phyloP scores from a whole-genome alignment of 2,329 filamentous ascomycete genomes.

The Neofusicoccum kwambonambiense region DNA sequence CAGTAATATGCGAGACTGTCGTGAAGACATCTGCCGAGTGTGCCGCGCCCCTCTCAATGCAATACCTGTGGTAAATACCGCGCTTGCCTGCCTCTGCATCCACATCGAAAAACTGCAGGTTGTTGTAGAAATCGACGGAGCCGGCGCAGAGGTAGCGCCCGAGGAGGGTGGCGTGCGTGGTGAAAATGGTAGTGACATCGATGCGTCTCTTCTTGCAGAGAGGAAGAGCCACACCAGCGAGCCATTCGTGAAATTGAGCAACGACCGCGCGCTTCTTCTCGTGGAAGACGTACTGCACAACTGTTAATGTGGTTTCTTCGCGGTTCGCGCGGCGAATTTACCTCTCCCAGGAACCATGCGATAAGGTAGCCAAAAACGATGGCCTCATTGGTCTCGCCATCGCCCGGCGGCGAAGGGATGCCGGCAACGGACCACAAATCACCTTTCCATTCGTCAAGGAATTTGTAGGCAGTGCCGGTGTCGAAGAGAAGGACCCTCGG shows the following conservation, averaged over 20 bases:
- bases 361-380: constrained; percentile 97
- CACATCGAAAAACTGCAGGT: constrained; percentile 93
- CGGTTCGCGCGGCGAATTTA: constrained; percentile 43
- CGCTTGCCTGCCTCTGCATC: constrained; percentile 96
- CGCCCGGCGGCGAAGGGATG: constrained; percentile 88
- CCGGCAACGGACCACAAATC: constrained; percentile 91
- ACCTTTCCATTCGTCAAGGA: constrained; percentile 93
- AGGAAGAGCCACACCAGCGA: constrained; percentile 88
- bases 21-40: constrained; percentile 97
- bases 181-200: constrained; percentile 97
- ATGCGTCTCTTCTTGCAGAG: constrained; percentile 91
- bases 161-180: constrained; percentile 91
- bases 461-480: constrained; percentile 87
- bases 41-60: constrained; percentile 90
- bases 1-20: constrained; percentile 97
- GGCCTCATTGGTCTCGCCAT: constrained; percentile 95
- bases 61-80: constrained; percentile 97
- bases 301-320: constrained; percentile 22
- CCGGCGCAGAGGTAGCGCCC: constrained; percentile 96
- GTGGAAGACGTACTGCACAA: constrained; percentile 78
- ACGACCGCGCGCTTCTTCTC: constrained; percentile 91
- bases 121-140: constrained; percentile 99
- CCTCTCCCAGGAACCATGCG: constrained; percentile 97
- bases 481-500: constrained; percentile 92
- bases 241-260: constrained; percentile 98